Base-by-base conservation (phyloP, 768 basidiomycete species). In the Chlorophyllum brunneum region DNA sequence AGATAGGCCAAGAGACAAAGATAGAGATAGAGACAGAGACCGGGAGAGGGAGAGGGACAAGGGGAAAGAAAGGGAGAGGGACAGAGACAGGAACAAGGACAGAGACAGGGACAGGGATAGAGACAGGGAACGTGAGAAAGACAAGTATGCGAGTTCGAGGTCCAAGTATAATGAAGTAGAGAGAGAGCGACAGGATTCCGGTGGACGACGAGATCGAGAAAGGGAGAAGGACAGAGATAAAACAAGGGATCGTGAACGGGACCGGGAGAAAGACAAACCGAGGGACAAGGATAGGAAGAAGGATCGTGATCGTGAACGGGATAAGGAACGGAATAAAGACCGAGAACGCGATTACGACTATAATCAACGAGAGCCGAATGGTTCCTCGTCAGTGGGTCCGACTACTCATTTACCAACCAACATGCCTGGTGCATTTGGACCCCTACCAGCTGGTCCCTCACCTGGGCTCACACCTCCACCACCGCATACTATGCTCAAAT, bases 171-270 rank as follows among this genome's bases (percentile, higher is more conserved):
- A 51, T 11, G 58, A 62, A 39, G 29, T 52, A 34, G 54, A 62
- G 3, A 48, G 50, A 18, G 62, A 57, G 8, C 23, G 43, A 11
- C 56, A 58, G 13, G 48, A 58, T n/a, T 54, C 59, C 18, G 45
- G 56, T 5, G 48, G 43, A 29, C 40, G 52, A n/a, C 55, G 56
- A n/a, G 55, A 58, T 20, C 38, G 55, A 37, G 62, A 61, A 16
- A 8, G 45, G 18, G 55, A 55, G 13, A 41, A 49, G 5, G 59
- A 62, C n/a, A 52, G 56, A 16, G 57, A 61, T 9, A 44, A 58
- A 20, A 56, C 59, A 7, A 54, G 55, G 34, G 55, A 61, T 39
- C 58, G 57, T 47, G 60, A 63, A 38, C 56, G 62, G 15, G 59
- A 64, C 33, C 53, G 59, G 20, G 46, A 55, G 38, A 36, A 56